phyloP scores from a whole-genome alignment of 2,329 filamentous ascomycete species.

The Ceratocystis variospora region DNA sequence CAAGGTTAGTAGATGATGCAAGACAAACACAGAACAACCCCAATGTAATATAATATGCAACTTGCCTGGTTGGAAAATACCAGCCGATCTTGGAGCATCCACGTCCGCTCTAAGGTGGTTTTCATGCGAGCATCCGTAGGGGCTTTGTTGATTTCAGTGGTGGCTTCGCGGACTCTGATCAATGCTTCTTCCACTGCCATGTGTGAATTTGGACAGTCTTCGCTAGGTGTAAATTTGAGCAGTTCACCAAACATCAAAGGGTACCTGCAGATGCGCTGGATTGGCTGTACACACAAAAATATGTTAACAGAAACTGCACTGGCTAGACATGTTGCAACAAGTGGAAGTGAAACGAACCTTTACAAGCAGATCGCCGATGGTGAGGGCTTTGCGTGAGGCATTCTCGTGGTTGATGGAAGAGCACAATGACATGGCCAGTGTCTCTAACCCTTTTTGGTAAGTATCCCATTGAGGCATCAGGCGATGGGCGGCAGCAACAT shows the following conservation, averaged over 20 bases:
- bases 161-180: conserved; percentile 57
- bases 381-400: conserved; percentile 59
- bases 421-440: conserved; percentile 59
- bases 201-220: conserved; percentile 72
- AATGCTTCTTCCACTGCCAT: conserved; percentile 64
- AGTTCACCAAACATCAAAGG: conserved; percentile 76
- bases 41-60: not conserved
- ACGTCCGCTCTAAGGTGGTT: conserved; percentile 62
- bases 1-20: conserved; percentile 5
- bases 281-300: conserved; percentile 45
- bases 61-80: conserved; percentile 52
- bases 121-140: conserved; percentile 61
- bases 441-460: conserved; percentile 76
- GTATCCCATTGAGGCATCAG: conserved; percentile 59
- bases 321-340: not conserved
- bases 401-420: conserved; percentile 52
- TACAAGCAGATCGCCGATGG: conserved; percentile 73
- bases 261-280: conserved; percentile 85
- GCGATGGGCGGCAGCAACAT: conserved; percentile 55
- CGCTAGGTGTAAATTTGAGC: conserved; percentile 66
- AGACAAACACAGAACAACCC: not conserved
- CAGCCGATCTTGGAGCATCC: conserved; percentile 71
- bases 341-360: conserved; percentile 44
- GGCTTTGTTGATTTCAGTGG: conserved; percentile 69
- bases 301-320: not conserved